Evolutionary conservation across 2,329 filamentous ascomycete genomes (phyloP).

Genomic region (Arthroderma sp.): DNA sequence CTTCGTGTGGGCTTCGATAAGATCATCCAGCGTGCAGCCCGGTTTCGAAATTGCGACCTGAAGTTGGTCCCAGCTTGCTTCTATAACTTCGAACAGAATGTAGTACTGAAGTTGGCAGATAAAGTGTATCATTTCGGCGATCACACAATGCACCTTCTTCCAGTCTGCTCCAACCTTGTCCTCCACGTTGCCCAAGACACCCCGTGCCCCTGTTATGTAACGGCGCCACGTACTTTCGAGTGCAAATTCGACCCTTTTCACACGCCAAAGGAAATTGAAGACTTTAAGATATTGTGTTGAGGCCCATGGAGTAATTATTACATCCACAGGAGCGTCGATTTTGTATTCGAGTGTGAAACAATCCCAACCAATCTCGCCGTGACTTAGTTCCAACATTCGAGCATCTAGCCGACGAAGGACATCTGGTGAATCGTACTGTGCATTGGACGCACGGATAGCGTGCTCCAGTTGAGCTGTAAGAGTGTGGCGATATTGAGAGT

Average conservation of each 20-base stretch:
- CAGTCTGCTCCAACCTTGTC: constrained; percentile 64
- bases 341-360: constrained; percentile 99
- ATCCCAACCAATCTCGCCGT: constrained; percentile 97
- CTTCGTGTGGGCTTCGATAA: constrained; percentile 79
- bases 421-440: constrained; percentile 86
- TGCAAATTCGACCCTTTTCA: constrained; percentile 94
- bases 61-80: constrained; percentile 85
- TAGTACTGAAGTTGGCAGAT: constrained; percentile 96
- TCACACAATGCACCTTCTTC: constrained; percentile 75
- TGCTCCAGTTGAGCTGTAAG: constrained; percentile 96
- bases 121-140: constrained; percentile 98
- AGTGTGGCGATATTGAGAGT: constrained; percentile 90
- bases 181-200: constrained; percentile 69
- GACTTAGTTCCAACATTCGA: constrained; percentile 92
- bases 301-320: constrained; percentile 91
- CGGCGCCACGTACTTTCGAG: constrained; percentile 83
- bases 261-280: constrained; percentile 97
- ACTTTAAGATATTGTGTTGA: constrained; percentile 95
- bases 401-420: constrained; percentile 85
- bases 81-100: constrained; percentile 96
- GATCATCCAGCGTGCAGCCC: constrained; percentile 82
- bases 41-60: constrained; percentile 71
- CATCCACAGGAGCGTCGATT: constrained; percentile 89
- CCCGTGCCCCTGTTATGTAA: constrained; percentile 86
- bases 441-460: constrained; percentile 91